A percentile compares a stretch with the other conserved stretches of the same genome.
Evolutionary conservation across 208 protist genomes (phyloP).

Genomic region (Acanthamoeba lenticulata): DNA sequence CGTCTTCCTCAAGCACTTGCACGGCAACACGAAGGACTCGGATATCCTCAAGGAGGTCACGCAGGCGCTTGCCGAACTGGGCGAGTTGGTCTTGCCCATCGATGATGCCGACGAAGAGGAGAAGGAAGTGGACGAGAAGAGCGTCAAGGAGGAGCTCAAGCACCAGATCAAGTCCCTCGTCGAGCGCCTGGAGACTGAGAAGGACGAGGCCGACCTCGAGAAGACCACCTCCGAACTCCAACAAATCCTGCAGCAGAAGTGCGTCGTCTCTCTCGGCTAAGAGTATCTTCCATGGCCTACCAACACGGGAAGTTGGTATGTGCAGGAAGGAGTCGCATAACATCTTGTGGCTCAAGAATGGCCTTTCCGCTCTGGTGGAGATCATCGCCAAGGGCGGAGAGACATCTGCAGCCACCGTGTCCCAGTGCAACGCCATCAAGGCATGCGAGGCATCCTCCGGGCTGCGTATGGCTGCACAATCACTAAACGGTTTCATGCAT

Average conservation of each 20-base stretch:
- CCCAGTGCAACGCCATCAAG: neutral
- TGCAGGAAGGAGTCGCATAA: conserved; percentile 40
- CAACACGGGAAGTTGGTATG: too few relatives aligned
- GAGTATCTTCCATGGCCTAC: neutral
- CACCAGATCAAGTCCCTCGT: neutral
- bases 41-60: neutral
- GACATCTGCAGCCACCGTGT: neutral
- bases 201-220: neutral
- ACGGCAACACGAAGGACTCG: neutral
- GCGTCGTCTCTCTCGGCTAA: neutral
- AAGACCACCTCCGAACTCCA: neutral
- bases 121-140: neutral
- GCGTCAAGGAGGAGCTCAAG: conserved; percentile 26
- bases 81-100: neutral
- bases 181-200: neutral
- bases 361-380: neutral
- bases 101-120: neutral
- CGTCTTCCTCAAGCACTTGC: neutral
- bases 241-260: neutral
- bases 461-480: neutral
- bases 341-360: conserved; percentile 29
- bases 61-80: neutral
- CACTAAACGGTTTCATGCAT: neutral
- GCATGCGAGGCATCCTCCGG: neutral
- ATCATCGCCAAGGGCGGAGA: neutral